Evolutionary conservation across 805 yeast species (phyloP), one percentile per base, ranked within the genome.

Genomic region (Metahyphopichia silvanorum): DNA sequence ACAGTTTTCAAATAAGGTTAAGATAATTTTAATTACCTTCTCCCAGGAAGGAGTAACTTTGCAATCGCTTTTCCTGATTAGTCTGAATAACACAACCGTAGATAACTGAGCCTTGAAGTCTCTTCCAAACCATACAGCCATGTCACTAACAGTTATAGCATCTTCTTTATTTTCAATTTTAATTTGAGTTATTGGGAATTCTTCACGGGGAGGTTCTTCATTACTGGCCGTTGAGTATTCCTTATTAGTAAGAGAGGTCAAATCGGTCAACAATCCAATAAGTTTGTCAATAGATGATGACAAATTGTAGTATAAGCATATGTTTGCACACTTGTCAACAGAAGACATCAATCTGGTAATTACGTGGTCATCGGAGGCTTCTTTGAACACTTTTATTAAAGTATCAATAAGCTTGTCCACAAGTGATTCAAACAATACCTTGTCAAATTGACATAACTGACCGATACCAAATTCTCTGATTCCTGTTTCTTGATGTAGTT

Each of bases 51-150:
- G 51, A 3, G 80, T 57, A 5, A 78, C 70, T 23, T 59, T 56
- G 32, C 74, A 67, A 16, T 69, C 67, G 19, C 77, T 78, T 43
- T 77, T 75, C 42, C 77, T 76, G 19, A 86, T 60, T 20, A 91
- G 75, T 41, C 95, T 70, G 66, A 91, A 88, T 30, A 91, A 65
- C 1, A 91, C 91, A 31, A 89, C 88, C 2, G 88, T 73, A 9
- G 96, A 82, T 39, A 91, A 63, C 52, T 94, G 98, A 0, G 95
- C 95, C 49, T 89, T 87, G 62, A 86, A 86, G 50, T 88, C 93
- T 29, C 82, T 71, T 5, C 98, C 99, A 52, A 93, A 81, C 54
- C 81, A 72, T 11, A 88, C 86, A 0, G 96, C 77, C 33, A 78
- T 62, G 35, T 86, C 88, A 50, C 94, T 82, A 3, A 93, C 93